Evolutionary conservation across 1,284 basidiomycete genomes (phyloP), one percentile per base, ranked within the genome.

Genomic region (Pseudozyma thailandica): DNA sequence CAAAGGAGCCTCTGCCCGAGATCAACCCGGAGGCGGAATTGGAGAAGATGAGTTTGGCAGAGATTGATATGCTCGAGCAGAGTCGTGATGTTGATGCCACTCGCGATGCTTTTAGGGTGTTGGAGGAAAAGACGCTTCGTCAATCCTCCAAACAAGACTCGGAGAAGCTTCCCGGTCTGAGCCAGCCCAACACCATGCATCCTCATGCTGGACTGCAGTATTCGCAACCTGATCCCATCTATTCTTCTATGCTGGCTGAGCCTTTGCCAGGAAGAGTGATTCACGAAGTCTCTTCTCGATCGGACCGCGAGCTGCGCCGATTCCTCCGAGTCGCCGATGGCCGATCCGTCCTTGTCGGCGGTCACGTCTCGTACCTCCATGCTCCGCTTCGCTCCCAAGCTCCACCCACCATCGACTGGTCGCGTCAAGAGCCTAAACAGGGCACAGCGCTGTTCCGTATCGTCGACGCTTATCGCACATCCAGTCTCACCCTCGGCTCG

Each of bases 161-260:
- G 28, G 28, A 45, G 2, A 18, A 45, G 0, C 33, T 78, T 1
- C 56, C 65, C 13, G 56, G 74, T 27, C 39, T 60, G 1, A 65
- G 61, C 16, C 65, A 78, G 41, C 68, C 74, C 4, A 66, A 37
- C 33, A 64, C 75, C 9, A 47, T 73, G 23, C 79, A 81, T 38
- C 64, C 72, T 13, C 63, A 74, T 35, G 76, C 62, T 9, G 79
- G 79, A 3, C 30, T 81, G 52, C 79, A 81, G 60, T 81, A 78
- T 50, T 65, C 71, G 12, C 73, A 75, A 50, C 79, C 79, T 10
- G 79, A 81, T 57, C 53, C 50, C 9, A 77, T 81, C 62, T 78
- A 74, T 54, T 41, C 78, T 6, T 30, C 46, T 33, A 28, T 79
- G 25, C 62, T 81, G 13, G 59, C 64, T 28, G 74, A 75, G 39